Conservation (phyloP, 1,284 basidiomycete species). For the Lentinus polychrous region DNA sequence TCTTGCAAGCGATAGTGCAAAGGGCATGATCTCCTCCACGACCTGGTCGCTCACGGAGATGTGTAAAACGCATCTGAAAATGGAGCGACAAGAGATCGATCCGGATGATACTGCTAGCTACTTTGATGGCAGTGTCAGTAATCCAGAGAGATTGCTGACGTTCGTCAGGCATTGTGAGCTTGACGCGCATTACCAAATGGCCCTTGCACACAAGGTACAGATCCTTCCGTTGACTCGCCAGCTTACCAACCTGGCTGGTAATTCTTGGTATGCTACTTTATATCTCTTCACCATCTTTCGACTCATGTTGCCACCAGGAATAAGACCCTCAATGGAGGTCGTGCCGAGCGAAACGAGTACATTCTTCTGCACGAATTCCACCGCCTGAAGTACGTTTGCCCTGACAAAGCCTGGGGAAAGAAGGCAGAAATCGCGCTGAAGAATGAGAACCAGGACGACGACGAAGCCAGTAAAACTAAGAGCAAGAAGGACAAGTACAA, state of each 20-base stretch:
- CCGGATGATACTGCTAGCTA: constrained; percentile 91
- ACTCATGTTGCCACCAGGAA: constrained; percentile 51
- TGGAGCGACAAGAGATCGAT: constrained; percentile 87
- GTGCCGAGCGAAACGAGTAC: constrained; percentile 98
- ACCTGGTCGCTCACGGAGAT: constrained; percentile 99
- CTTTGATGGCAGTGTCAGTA: constrained; percentile 80
- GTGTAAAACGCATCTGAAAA: constrained; percentile 86
- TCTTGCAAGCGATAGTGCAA: constrained; percentile 89
- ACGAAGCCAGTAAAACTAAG: constrained; percentile 42
- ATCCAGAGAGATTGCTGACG: constrained; percentile 75
- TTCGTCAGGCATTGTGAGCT: constrained; percentile 92
- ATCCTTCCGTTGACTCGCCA: constrained; percentile 87
- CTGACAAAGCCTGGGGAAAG: constrained; percentile 88
- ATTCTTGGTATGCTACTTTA: constrained; percentile 70
- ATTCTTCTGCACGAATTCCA: constrained; percentile 99
- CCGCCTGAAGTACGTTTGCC: constrained; percentile 91
- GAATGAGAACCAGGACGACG: constrained; percentile 59
- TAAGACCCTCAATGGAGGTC: constrained; percentile 90
- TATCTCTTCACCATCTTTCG: background rate
- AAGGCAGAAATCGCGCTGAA: constrained; percentile 53
- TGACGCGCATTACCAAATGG: constrained; percentile 96
- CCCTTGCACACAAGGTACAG: constrained; percentile 87
- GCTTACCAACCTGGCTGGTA: constrained; percentile 95
- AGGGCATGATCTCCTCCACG: constrained; percentile 92
- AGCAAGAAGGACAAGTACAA: constrained; percentile 94